Conservation (phyloP, 345 rosid species). For the Euclidium syriacum region DNA sequence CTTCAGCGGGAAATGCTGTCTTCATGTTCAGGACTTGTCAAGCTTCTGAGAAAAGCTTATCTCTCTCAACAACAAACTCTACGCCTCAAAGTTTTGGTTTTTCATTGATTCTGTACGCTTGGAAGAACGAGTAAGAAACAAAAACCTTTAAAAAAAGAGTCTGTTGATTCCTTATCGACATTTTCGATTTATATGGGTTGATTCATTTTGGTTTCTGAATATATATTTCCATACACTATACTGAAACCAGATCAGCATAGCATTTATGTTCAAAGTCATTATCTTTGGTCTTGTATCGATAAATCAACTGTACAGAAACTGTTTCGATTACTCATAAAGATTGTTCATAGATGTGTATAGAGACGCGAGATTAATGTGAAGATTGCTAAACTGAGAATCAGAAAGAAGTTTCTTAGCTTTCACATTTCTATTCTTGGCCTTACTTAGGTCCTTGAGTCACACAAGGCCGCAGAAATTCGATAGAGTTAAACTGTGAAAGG, state of each 20-base stretch:
- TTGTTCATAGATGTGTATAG: background rate
- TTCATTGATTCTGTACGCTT: constrained; percentile 57
- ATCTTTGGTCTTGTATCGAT: no score
- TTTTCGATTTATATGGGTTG: constrained; percentile 21
- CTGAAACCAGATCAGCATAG: constrained; percentile 3
- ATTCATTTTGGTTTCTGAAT: constrained; percentile 10
- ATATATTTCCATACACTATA: background rate
- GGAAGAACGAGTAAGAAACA: constrained; percentile 56
- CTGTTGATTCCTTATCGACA: constrained; percentile 29
- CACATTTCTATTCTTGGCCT: background rate
- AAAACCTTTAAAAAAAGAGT: background rate
- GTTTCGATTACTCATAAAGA: background rate
- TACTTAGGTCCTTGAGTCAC: background rate
- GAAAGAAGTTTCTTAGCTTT: background rate
- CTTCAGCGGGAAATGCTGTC: constrained; percentile 64
- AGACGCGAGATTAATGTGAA: background rate
- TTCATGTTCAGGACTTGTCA: constrained; percentile 85
- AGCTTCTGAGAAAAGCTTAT: constrained; percentile 39
- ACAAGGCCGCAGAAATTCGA: background rate
- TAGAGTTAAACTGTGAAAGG: background rate
- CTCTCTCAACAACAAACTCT: constrained; percentile 45
- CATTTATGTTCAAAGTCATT: no score
- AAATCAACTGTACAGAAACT: no score
- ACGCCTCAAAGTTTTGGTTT: constrained; percentile 65
- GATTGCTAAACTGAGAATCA: background rate